Evolutionary conservation across 371 early-diverging fungal species (phyloP), one percentile per base, ranked within the genome.

Genomic region (Mucor lusitanicus): DNA sequence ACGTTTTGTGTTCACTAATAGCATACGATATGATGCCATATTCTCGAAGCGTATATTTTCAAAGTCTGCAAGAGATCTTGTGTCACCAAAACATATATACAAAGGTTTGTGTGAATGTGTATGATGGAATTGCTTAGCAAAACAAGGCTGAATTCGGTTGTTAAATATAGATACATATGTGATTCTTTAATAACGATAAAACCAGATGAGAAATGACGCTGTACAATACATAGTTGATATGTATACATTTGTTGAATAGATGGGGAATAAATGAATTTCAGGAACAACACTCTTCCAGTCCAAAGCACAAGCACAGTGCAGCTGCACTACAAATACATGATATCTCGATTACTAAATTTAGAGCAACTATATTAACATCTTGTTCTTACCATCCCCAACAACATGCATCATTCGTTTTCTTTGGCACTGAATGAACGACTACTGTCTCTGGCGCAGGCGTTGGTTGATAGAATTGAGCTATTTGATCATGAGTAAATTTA

Each of bases 391-490:
- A 72, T 63, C 72, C 72, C 64, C 67, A 67, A 50, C 72, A 72
- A 53, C 72, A 67, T 35, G 68, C 68, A 48, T 64, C 72, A 15
- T 71, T 67, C 33, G 67, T 55, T 37, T 72, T 72, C 33, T 72
- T 67, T 3, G 72, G 72, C 40, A 53, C 33, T 13, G 67, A 64
- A 64, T 72, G 68, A 50, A 60, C 55, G 13, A 72, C 61, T 12
- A 72, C 72, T 6, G 68, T 67, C 23, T 67, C 64, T 23, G 72
- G 72, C 57, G 72, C 44, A n/a, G 72, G 72, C 12, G 72, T 72
- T 8, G 72, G 72, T 17, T 67, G 64, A 61, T 72, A 72, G 19
- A 64, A 72, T 25, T 59, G 59, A 6, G 19, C 61, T 61, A n/a
- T 13, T 32, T 11, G 13, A 1, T 6, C 21, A 12, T n/a, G 9